phyloP scores from a whole-genome alignment of 1,139 yeast species.

The Taphrina wiesneri region DNA sequence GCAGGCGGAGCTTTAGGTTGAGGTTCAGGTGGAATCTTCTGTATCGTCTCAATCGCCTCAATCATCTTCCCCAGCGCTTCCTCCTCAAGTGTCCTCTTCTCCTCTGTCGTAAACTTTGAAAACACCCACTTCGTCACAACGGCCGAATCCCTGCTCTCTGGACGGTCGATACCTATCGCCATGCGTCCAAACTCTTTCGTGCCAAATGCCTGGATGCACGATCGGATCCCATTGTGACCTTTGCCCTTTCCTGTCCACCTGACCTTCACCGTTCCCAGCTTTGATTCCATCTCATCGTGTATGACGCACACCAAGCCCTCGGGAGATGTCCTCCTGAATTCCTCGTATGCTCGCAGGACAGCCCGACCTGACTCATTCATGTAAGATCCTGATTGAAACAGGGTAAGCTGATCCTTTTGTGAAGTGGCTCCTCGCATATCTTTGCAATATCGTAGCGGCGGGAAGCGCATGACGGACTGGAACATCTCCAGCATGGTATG shows the following conservation, averaged over 20 bases:
- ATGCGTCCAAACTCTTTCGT: constrained; percentile 18
- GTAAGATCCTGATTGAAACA: constrained; percentile 9
- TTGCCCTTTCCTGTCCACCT: constrained; percentile 16
- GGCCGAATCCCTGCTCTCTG: constrained; percentile 20
- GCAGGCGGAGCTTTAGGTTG: too few relatives aligned
- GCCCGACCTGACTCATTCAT: constrained; percentile 29
- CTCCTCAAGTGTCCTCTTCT: constrained; percentile 7
- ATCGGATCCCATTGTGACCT: constrained; percentile 29
- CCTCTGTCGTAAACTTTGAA: constrained; percentile 11
- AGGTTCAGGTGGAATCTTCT: too few relatives aligned
- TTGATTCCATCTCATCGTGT: constrained; percentile 31
- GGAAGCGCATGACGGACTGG: constrained; percentile 6
- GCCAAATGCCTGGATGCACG: constrained; percentile 18
- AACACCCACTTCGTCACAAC: constrained; percentile 25
- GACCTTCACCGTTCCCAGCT: constrained; percentile 16
- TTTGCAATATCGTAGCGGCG: neutral
- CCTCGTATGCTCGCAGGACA: neutral
- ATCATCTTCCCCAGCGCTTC: constrained; percentile 9
- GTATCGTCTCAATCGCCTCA: constrained; percentile 2
- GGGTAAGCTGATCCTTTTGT: neutral
- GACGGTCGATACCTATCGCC: constrained; percentile 25
- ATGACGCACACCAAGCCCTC: constrained; percentile 11
- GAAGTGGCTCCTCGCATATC: neutral
- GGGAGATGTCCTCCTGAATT: neutral
- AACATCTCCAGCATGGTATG: constrained; percentile 13